Percentiles rank a stretch among this genome's conserved stretches.
These are phyloP conservation scores for Picea engelmannii DNA, from an alignment of 83 land plant genomes.

Conservation along the genomic window DNA sequence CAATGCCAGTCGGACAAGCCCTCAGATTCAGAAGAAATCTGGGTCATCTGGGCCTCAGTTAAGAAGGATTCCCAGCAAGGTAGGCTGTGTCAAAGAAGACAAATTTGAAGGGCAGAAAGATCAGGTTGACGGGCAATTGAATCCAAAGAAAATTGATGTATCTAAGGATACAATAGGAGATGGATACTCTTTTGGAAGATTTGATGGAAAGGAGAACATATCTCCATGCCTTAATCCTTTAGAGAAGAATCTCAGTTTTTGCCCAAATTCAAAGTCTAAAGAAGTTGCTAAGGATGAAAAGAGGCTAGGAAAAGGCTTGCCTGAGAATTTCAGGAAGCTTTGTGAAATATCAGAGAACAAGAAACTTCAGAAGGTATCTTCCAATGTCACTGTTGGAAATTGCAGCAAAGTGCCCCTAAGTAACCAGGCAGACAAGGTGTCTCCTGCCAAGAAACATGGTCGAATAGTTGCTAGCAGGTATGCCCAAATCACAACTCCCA, in stretches of 20 bases:
- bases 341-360: not conserved
- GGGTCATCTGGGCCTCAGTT: slow-evolving; percentile 5
- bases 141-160: not conserved
- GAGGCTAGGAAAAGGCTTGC: not conserved
- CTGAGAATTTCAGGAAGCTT: not conserved
- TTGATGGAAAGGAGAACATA: slow-evolving; percentile 3
- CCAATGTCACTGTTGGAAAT: not conserved
- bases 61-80: not conserved
- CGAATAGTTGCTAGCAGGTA: slow-evolving; percentile 4
- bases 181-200: not conserved
- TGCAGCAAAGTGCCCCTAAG: not conserved
- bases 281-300: not conserved
- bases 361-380: not conserved
- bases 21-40: not conserved
- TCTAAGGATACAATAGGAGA: not conserved
- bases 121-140: not conserved
- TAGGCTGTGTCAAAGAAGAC: not conserved
- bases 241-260: not conserved
- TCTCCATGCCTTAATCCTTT: not conserved
- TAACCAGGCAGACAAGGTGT: not conserved
- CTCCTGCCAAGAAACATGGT: not conserved
- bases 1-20: not conserved
- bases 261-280: not conserved
- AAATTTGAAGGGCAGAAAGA: not conserved
- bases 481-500: not conserved